Evolutionary conservation across 306 rosid genomes (phyloP).

Genomic region (Leucaena leucocephala): DNA sequence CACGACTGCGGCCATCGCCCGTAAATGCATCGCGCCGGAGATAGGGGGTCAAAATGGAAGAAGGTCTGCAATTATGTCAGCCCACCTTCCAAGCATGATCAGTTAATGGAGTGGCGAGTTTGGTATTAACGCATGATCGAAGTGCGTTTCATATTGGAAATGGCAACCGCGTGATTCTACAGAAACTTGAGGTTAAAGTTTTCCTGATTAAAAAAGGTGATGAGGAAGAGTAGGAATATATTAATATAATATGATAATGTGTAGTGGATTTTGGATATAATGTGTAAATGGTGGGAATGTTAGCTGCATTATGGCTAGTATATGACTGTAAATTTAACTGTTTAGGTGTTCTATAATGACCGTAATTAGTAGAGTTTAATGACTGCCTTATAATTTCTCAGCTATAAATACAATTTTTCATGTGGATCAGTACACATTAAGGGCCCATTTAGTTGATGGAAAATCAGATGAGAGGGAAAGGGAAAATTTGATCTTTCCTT

Average conservation of each 20-base stretch:
- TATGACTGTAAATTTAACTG: background rate
- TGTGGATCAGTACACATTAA: background rate
- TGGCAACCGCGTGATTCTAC: constrained; percentile 32
- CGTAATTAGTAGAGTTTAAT: background rate
- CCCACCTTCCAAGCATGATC: background rate
- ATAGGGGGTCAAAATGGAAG: background rate
- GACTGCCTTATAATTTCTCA: background rate
- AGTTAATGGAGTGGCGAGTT: background rate
- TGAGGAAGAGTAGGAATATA: background rate
- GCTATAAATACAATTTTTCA: background rate
- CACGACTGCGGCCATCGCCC: constrained; percentile 4
- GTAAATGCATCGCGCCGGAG: constrained; percentile 30
- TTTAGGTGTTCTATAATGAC: background rate
- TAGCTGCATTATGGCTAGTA: background rate
- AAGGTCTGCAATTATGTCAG: background rate
- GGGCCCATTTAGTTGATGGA: too few species aligned
- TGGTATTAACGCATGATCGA: background rate
- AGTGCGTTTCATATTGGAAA: background rate
- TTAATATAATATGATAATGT: background rate
- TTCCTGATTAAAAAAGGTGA: background rate
- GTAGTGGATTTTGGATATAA: background rate
- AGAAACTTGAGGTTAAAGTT: background rate
- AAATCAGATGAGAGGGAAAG: too few species aligned
- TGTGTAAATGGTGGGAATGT: too few species aligned
- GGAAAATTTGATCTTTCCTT: too few species aligned